Base-by-base conservation (phyloP, 164 flowering plant genomes). In the Macadamia integrifolia region DNA sequence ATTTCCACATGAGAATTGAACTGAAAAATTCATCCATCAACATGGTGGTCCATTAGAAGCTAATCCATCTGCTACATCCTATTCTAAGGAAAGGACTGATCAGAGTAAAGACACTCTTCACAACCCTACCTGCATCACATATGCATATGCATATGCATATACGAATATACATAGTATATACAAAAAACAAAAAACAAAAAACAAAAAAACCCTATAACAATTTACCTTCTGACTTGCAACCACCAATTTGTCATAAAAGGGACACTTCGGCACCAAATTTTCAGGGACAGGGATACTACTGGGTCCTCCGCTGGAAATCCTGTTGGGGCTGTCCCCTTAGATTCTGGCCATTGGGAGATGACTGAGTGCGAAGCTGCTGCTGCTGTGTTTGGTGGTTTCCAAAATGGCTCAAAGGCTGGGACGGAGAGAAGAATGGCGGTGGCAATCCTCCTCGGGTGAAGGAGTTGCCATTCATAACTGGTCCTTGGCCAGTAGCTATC, bases 401-500 rank as follows among this genome's bases (percentile, higher is more conserved):
- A 65, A 83, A 80, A 59, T 77, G 83, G 23, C 64, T 80, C n/a
- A 69, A 18, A 31, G 73, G 53, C 62, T 78, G 82, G 8, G 85
- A 81, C 9, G 72, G 86, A 30, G 84, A 55, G 35, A 83, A 63
- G 71, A 74, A 84, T 43, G 87, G 83, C 9, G 83, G 80, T 49
- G 82, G 81, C 13, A 69, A 55, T 49, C 77, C 84, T 72, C 86
- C 84, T 72, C 86, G 75, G 72, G 73, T 81, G 76, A 81, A 85
- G 70, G 80, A 35, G 63, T 72, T 85, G 40, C 88, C 87, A 68
- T 81, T 85, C 58, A 62, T 69, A 28, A 78, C 48, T 17, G 78
- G 85, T 9, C 77, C 66, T 79, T 89, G 83, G 6, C 90, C 92
- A 0, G 92, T 80, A 63, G 79, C 88, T 60, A 91, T 86, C 81